Evolutionary conservation across 108 stramenopile species (phyloP).

Genomic region (Hondaea fermentalgiana): DNA sequence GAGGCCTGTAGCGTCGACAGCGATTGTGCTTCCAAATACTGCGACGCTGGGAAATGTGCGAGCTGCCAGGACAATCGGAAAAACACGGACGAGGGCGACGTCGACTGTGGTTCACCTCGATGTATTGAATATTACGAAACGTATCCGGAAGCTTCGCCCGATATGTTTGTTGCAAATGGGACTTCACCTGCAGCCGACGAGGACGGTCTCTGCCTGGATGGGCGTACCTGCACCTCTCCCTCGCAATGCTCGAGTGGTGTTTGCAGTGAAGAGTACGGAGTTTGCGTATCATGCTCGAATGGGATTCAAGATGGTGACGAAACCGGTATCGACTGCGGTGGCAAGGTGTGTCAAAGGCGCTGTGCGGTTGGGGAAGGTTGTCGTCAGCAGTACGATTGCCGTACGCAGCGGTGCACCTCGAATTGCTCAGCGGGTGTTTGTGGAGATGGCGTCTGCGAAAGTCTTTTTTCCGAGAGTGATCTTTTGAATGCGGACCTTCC

Average conservation of each 20-base stretch:
- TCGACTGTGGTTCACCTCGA: not conserved
- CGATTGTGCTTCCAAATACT: not conserved
- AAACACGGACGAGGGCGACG: not conserved
- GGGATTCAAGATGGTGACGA: constrained; percentile 9
- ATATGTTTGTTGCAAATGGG: not conserved
- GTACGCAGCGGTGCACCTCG: not conserved
- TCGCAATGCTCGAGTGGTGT: constrained; percentile 3
- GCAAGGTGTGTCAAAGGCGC: not conserved
- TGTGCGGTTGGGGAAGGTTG: not conserved
- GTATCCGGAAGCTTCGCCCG: not conserved
- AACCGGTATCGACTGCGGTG: not conserved
- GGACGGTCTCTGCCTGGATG: not conserved
- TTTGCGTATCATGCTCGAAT: constrained; percentile 9
- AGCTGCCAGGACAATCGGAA: not conserved
- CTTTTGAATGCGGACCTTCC: not conserved
- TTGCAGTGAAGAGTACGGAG: not conserved
- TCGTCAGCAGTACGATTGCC: not conserved
- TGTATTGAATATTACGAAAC: not conserved
- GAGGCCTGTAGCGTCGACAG: not conserved
- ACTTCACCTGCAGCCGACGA: not conserved
- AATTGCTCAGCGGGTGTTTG: not conserved
- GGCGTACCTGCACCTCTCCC: not conserved
- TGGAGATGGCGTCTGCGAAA: not conserved
- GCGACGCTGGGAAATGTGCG: not conserved
- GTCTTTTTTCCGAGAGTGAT: not conserved